Conservation (phyloP, 2,329 filamentous ascomycete species). For the Sporothrix euskadiensis region DNA sequence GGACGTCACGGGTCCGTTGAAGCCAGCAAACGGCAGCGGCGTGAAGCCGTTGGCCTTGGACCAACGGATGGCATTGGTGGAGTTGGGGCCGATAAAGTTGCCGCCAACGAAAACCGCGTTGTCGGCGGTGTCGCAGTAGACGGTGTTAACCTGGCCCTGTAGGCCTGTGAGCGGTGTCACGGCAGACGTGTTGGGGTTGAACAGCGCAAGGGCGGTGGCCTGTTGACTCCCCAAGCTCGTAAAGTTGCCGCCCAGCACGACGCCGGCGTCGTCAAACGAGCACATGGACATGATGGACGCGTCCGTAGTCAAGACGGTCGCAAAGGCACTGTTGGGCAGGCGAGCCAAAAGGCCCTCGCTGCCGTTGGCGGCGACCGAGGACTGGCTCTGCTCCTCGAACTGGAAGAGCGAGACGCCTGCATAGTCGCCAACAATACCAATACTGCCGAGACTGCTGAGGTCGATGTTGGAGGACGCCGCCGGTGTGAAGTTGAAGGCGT, state of each 20-base stretch:
- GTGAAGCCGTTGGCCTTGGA: slow-evolving; percentile 66
- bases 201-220: slow-evolving; percentile 77
- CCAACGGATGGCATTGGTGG: slow-evolving; percentile 89
- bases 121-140: slow-evolving; percentile 77
- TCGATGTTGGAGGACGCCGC: slow-evolving; percentile 73
- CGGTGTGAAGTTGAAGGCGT: slow-evolving; percentile 60
- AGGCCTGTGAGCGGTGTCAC: slow-evolving; percentile 78
- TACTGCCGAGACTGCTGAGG: slow-evolving; percentile 72
- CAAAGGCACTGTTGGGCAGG: slow-evolving; percentile 82
- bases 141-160: slow-evolving; percentile 75
- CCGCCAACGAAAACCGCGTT: slow-evolving; percentile 90
- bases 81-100: slow-evolving; percentile 75
- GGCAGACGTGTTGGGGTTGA: slow-evolving; percentile 69
- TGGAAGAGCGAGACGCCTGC: slow-evolving; percentile 87
- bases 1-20: slow-evolving; percentile 87
- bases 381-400: slow-evolving; percentile 76
- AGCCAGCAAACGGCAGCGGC: slow-evolving; percentile 85
- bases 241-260: slow-evolving; percentile 92
- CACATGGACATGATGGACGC: slow-evolving; percentile 89
- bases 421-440: slow-evolving; percentile 87
- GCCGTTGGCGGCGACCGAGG: slow-evolving; percentile 68
- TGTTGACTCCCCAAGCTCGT: slow-evolving; percentile 78
- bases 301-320: slow-evolving; percentile 72
- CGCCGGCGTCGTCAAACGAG: slow-evolving; percentile 68
- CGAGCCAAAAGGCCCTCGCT: slow-evolving; percentile 77